Evolutionary conservation across 257 asterid genomes (phyloP), one percentile per base, ranked within the genome.

Genomic region (Solanum ossicruentum): DNA sequence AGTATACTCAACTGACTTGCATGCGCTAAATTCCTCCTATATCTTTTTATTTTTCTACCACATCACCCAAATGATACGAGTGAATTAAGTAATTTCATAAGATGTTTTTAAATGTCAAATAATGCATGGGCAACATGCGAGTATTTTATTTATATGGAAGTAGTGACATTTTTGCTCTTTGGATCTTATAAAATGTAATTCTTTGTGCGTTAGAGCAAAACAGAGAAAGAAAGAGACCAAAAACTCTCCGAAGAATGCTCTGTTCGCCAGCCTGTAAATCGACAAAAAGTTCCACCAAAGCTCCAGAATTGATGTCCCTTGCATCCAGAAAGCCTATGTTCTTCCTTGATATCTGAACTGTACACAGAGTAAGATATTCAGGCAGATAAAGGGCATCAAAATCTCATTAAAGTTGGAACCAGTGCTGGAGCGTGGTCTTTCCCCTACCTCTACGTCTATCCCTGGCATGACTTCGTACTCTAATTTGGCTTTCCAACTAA

Each of bases 261-360:
- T 87, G 92, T 86, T 92, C 95, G 85, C 88, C 93, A 60, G 97
- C 92, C 85, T 83, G 90, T 84, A 89, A 84, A 87, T 96, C 99
- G 87, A 84, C 77, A 83, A 86, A 92, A 89, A 97, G 89, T 84
- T 92, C 98, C 67, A 84, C 71, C 69, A 91, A 73, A 51, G 90
- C 97, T 58, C 94, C 94, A 57, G 95, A 85, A 77, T 90, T 87
- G 61, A 95, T 90, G 71, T 87, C 95, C 91, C 91, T 97, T 83
- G 82, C 92, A 85, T 97, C 98, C 54, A 95, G 97, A 93, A 97
- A 94, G 81, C 94, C 98, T 84, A 93, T 88, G 89, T 88, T 91
- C 91, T 87, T 91, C 93, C 92, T 94, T 88, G 97, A 94, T 89
- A 93, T 91, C 99, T 97, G 98, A 92, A 94, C 99, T 95, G 98